A percentile compares a stretch with the other conserved stretches of the same genome.
These are phyloP conservation scores for Dothideomycetes sp. DNA, from an alignment of 2,329 filamentous ascomycete genomes.

Conservation along the genomic window DNA sequence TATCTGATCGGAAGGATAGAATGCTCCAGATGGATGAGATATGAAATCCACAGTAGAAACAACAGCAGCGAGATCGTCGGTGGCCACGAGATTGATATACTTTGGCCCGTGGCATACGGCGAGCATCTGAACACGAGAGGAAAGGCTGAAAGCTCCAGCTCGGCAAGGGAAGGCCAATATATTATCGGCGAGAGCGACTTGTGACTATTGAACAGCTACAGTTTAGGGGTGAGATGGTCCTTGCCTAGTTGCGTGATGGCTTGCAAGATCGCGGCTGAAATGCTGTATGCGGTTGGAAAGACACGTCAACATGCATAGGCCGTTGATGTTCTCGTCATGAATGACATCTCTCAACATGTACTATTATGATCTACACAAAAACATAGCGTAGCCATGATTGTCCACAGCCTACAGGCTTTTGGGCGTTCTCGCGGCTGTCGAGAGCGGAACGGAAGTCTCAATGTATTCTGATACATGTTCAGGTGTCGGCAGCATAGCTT, in stretches of 20 bases:
- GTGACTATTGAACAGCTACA: not conserved
- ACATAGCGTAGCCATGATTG: no score
- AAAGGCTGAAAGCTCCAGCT: not conserved
- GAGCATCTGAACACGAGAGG: not conserved
- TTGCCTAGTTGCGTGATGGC: not conserved
- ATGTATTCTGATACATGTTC: no score
- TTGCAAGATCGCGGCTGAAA: no score
- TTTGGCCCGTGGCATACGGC: slow-evolving; percentile 5
- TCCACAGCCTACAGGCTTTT: no score
- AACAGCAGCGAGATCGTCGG: slow-evolving; percentile 1
- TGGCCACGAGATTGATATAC: not conserved
- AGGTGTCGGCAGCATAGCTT: no score
- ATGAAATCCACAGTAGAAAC: slow-evolving; percentile 2
- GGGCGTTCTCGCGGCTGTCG: no score
- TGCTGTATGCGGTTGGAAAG: no score
- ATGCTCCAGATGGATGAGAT: slow-evolving; percentile 3
- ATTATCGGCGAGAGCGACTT: not conserved
- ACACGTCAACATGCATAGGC: no score
- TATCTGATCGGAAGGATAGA: slow-evolving; percentile 4
- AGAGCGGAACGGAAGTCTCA: no score
- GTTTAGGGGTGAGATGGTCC: not conserved
- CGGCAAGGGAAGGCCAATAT: not conserved
- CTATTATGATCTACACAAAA: no score
- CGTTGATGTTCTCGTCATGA: no score
- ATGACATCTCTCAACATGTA: no score